Evolutionary conservation across 169 alveolate species (phyloP).

Genomic region (Cystoisospora suis): DNA sequence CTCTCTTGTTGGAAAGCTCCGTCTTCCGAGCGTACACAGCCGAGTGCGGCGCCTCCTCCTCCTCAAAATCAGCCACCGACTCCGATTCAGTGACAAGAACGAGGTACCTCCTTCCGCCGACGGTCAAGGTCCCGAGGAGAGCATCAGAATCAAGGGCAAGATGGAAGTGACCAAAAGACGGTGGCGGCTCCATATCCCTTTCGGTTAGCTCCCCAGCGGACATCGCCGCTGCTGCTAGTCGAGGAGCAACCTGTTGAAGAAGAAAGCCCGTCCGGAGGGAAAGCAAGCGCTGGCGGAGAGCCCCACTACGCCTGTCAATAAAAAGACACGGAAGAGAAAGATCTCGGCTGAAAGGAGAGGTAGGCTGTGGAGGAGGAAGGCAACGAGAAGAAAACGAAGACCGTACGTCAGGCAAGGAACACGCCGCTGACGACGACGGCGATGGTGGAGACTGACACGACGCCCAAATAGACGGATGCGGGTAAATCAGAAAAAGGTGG

Average conservation of each 20-base stretch:
- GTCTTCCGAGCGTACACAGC: neutral
- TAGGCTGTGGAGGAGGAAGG: neutral
- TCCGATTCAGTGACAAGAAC: conserved; percentile 34
- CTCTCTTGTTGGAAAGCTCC: neutral
- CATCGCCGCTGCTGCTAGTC: conserved; percentile 38
- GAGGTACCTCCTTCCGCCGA: neutral
- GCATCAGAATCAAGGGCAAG: conserved; percentile 33
- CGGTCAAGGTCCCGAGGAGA: conserved; percentile 29
- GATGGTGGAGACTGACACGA: neutral
- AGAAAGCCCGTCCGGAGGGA: conserved; percentile 23
- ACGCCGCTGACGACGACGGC: neutral
- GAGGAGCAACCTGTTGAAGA: conserved; percentile 11
- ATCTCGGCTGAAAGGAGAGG: neutral
- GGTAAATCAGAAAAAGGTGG: conserved; percentile 37
- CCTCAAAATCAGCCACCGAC: conserved; percentile 4
- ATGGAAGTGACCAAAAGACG: conserved; percentile 25
- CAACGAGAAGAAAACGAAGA: neutral
- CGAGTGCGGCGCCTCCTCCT: neutral
- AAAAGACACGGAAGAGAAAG: neutral
- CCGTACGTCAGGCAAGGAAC: neutral
- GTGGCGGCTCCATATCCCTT: neutral
- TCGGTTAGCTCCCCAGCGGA: neutral
- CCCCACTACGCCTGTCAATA: neutral
- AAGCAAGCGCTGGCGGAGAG: conserved; percentile 46
- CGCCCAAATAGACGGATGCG: conserved; percentile 33